phyloP scores from a whole-genome alignment of 257 asterid genomes.

The Haberlea rhodopensis region DNA sequence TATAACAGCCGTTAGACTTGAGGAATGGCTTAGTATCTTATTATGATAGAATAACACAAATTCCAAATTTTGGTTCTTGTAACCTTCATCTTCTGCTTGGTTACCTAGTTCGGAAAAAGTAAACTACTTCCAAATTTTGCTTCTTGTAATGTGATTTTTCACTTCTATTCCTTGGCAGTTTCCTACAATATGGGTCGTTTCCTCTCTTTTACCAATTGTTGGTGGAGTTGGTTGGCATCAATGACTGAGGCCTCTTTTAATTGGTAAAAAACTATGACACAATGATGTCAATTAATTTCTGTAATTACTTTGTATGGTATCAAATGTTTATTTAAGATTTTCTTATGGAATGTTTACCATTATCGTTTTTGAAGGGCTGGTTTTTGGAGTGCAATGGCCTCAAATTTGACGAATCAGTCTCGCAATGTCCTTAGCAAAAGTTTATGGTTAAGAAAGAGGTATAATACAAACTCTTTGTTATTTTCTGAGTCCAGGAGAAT shows the following conservation, averaged over 20 bases:
- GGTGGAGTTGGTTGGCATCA: conserved; percentile 96
- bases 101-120: background rate
- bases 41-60: background rate
- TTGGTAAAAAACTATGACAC: conserved; percentile 49
- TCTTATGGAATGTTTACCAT: conserved; percentile 16
- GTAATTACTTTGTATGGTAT: background rate
- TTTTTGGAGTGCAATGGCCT: conserved; percentile 99
- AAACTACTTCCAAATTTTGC: background rate
- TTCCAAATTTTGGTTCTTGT: background rate
- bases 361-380: conserved; percentile 72
- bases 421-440: conserved; percentile 96
- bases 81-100: background rate
- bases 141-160: background rate
- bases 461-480: conserved; percentile 5
- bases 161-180: conserved; percentile 36
- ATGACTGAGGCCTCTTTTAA: conserved; percentile 87
- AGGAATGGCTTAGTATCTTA: conserved; percentile 7
- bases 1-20: too few species aligned
- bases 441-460: conserved; percentile 95
- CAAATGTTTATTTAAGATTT: conserved; percentile 15
- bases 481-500: background rate
- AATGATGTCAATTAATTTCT: conserved; percentile 15
- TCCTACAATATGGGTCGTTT: conserved; percentile 76
- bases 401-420: conserved; percentile 89
- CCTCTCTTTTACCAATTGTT: conserved; percentile 83